Conservation (phyloP, 140 eudicot species). For the Bidens hawaiensis region DNA sequence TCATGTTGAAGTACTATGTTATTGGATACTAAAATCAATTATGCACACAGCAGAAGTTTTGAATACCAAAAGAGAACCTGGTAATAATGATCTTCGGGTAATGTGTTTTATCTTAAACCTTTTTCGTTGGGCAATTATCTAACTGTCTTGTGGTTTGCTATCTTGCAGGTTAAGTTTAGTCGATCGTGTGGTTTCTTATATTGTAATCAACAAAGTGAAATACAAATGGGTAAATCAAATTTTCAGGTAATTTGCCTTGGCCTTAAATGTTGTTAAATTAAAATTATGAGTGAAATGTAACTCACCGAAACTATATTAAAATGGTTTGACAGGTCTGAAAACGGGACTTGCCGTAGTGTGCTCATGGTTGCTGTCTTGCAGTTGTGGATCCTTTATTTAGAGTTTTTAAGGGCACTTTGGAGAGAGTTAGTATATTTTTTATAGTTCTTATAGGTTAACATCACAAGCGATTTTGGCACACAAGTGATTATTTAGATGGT, state of each 20-base stretch:
- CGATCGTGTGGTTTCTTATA: not conserved
- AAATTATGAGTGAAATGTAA: not conserved
- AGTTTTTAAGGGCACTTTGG: not conserved
- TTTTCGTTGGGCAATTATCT: not conserved
- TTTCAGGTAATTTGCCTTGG: not conserved
- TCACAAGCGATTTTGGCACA: not conserved
- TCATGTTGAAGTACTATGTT: constrained; percentile 3
- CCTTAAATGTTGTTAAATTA: not conserved
- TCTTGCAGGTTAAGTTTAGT: constrained; percentile 14
- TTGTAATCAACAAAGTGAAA: constrained; percentile 5
- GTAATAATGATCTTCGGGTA: not conserved
- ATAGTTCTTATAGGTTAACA: not conserved
- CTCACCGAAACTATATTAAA: not conserved
- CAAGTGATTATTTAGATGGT: not conserved
- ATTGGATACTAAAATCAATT: constrained; percentile 22
- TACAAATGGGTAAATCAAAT: not conserved
- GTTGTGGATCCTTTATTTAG: not conserved
- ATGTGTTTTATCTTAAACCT: constrained; percentile 5
- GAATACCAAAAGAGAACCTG: constrained; percentile 23
- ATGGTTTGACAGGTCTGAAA: not conserved
- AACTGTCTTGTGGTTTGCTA: not conserved
- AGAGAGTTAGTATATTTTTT: not conserved
- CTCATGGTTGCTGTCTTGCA: constrained; percentile 1
- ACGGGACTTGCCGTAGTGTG: not conserved
- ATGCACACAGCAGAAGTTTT: constrained; percentile 29